A percentile compares a stretch with the other conserved stretches of the same genome.
These are phyloP conservation scores for Eucalyptus erythrocorys DNA, from an alignment of 345 rosid genomes.

Conservation along the genomic window DNA sequence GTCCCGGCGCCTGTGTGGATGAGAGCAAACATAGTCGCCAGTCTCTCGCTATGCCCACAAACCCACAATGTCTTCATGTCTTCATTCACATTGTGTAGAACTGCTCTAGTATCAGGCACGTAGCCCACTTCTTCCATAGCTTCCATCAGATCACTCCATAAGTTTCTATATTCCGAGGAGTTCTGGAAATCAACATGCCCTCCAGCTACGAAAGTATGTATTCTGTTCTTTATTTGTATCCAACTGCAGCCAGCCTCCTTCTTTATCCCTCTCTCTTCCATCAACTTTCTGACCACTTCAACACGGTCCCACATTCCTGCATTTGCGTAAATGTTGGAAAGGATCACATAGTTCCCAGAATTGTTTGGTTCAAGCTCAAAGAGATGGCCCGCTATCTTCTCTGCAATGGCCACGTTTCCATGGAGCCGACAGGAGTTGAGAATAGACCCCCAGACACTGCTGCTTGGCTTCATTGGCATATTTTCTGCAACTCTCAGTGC, in stretches of 20 bases:
- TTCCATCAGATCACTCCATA: conserved; percentile 12
- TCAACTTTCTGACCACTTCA: conserved; percentile 11
- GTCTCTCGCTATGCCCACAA: conserved; percentile 53
- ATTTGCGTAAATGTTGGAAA: conserved; percentile 35
- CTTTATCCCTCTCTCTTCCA: conserved; percentile 28
- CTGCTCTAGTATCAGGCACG: conserved; percentile 22
- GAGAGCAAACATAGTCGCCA: conserved; percentile 35
- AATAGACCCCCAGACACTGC: conserved; percentile 79
- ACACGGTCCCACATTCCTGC: conserved; percentile 26
- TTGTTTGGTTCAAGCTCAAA: conserved; percentile 28
- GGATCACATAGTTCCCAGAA: conserved; percentile 28
- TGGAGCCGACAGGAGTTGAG: conserved; percentile 54
- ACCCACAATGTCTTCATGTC: conserved; percentile 28
- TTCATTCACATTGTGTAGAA: conserved; percentile 50
- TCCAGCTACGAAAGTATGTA: conserved; percentile 40
- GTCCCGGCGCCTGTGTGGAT: conserved; percentile 24
- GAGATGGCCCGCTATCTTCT: conserved; percentile 21
- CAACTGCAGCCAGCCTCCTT: conserved; percentile 64
- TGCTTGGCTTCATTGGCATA: conserved; percentile 54
- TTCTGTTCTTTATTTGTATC: conserved; percentile 31
- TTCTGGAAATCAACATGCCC: conserved; percentile 27
- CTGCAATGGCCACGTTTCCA: conserved; percentile 12
- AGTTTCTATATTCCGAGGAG: conserved; percentile 21
- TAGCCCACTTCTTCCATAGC: conserved; percentile 29
- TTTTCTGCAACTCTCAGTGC: conserved; percentile 45